Evolutionary conservation across 371 early-diverging fungal genomes (phyloP).

Genomic region (Mortierella sp.): DNA sequence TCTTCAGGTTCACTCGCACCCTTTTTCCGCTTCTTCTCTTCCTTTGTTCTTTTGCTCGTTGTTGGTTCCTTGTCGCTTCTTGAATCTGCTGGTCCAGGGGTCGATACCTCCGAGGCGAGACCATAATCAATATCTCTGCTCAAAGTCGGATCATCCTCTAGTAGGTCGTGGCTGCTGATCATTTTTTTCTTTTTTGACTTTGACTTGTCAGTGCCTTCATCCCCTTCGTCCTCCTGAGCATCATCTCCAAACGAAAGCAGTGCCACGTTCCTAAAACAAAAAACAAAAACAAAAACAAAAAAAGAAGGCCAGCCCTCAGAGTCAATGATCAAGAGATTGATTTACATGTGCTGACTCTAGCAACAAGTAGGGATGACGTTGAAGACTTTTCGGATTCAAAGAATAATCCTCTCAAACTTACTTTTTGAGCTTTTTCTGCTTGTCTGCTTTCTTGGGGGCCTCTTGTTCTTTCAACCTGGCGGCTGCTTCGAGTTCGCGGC

Average conservation of each 20-base stretch:
- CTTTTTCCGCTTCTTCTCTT: constrained; percentile 3
- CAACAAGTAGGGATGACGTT: too few species aligned
- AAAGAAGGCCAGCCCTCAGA: not conserved
- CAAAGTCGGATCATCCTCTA: constrained; percentile 64
- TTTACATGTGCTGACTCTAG: too few species aligned
- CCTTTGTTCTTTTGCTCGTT: not conserved
- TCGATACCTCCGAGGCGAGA: constrained; percentile 7
- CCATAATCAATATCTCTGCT: constrained; percentile 57
- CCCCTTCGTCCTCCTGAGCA: constrained; percentile 61
- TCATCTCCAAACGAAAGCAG: constrained; percentile 93
- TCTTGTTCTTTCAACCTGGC: constrained; percentile 55
- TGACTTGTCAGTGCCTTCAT: constrained; percentile 19
- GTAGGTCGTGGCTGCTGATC: constrained; percentile 85
- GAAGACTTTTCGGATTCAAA: not conserved
- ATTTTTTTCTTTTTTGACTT: constrained; percentile 56
- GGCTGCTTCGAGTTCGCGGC: constrained; percentile 59
- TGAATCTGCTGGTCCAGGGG: not conserved
- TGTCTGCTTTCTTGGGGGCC: constrained; percentile 58
- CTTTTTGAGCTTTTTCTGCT: constrained; percentile 73
- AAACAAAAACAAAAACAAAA: not conserved
- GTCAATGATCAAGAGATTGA: not conserved
- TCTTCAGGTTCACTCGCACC: constrained; percentile 1
- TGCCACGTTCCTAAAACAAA: constrained; percentile 71
- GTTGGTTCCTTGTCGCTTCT: constrained; percentile 1
- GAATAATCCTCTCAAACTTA: constrained; percentile 48